Evolutionary conservation across 352 stramenopile species (phyloP).

Genomic region (Phytophthora boehmeriae): DNA sequence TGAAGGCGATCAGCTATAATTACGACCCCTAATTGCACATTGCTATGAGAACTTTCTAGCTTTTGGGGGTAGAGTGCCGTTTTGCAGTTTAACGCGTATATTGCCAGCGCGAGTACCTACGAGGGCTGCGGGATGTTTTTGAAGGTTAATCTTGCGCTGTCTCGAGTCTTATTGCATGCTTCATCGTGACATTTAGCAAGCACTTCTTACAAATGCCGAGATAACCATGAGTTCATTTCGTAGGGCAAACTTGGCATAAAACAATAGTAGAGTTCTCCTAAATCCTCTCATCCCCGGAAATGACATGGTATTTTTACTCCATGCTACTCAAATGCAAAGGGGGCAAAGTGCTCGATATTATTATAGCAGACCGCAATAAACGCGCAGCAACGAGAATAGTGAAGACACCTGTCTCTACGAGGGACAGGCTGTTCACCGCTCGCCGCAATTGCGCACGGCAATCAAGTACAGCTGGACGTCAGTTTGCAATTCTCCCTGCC

Average conservation of each 20-base stretch:
- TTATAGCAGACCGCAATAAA: conserved; percentile 33
- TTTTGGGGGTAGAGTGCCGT: conserved; percentile 12
- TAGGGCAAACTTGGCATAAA: conserved; percentile 3
- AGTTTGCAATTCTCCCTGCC: conserved; percentile 65
- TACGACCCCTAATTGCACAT: neutral
- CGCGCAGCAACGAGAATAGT: conserved; percentile 5
- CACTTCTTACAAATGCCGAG: conserved; percentile 14
- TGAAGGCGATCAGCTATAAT: conserved; percentile 31
- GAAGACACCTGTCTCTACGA: conserved; percentile 26
- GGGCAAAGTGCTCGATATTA: conserved; percentile 21
- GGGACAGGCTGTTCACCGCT: conserved; percentile 35
- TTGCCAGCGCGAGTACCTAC: conserved; percentile 36
- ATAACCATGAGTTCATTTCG: neutral
- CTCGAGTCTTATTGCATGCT: conserved; percentile 8
- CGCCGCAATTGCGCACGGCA: conserved; percentile 43
- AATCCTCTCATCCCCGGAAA: neutral
- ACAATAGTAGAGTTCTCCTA: conserved; percentile 1
- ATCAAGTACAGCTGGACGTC: conserved; percentile 46
- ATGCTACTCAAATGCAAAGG: conserved; percentile 15
- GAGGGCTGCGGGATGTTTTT: conserved; percentile 7
- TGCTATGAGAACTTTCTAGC: conserved; percentile 18
- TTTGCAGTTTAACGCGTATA: conserved; percentile 37
- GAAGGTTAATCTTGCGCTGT: conserved; percentile 10
- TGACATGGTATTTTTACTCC: conserved; percentile 17
- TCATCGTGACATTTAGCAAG: conserved; percentile 6